Percentiles rank a stretch among this genome's conserved stretches.
phyloP scores from a whole-genome alignment of 805 yeast species.

The Candida stauntonica region DNA sequence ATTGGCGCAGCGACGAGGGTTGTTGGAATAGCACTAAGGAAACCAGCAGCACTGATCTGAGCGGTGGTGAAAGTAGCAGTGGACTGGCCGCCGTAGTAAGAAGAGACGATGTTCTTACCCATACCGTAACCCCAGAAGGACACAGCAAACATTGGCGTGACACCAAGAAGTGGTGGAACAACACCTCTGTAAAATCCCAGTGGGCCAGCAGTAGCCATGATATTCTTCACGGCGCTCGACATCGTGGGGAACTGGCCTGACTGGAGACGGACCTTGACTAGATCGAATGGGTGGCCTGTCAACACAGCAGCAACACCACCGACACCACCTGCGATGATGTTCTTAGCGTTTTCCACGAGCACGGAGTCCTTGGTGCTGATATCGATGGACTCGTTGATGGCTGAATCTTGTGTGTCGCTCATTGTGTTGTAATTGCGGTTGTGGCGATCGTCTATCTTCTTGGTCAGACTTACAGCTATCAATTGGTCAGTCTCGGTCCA shows the following conservation, averaged over 20 bases:
- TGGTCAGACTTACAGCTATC: too few species aligned
- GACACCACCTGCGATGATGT: constrained; percentile 89
- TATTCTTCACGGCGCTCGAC: constrained; percentile 60
- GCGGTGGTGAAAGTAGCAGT: constrained; percentile 48
- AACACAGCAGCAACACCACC: constrained; percentile 96
- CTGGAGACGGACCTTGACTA: constrained; percentile 87
- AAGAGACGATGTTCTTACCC: constrained; percentile 72
- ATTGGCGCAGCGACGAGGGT: constrained; percentile 97
- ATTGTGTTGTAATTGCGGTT: constrained; percentile 2
- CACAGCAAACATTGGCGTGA: constrained; percentile 97
- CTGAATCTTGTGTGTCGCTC: constrained; percentile 20
- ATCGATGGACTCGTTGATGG: constrained; percentile 65
- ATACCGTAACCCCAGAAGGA: constrained; percentile 98
- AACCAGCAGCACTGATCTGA: constrained; percentile 88
- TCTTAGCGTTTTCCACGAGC: constrained; percentile 71
- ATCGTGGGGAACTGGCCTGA: constrained; percentile 63
- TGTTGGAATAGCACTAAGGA: constrained; percentile 90
- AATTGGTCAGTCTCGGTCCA: too few species aligned
- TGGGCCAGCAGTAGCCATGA: constrained; percentile 70
- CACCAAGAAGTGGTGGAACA: constrained; percentile 90
- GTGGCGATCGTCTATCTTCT: too few species aligned
- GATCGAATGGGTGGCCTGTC: constrained; percentile 95
- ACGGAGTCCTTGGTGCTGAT: constrained; percentile 43
- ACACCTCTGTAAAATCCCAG: constrained; percentile 90
- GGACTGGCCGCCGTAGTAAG: constrained; percentile 31